phyloP scores from a whole-genome alignment of 257 asterid species.

The Scutellaria barbata region DNA sequence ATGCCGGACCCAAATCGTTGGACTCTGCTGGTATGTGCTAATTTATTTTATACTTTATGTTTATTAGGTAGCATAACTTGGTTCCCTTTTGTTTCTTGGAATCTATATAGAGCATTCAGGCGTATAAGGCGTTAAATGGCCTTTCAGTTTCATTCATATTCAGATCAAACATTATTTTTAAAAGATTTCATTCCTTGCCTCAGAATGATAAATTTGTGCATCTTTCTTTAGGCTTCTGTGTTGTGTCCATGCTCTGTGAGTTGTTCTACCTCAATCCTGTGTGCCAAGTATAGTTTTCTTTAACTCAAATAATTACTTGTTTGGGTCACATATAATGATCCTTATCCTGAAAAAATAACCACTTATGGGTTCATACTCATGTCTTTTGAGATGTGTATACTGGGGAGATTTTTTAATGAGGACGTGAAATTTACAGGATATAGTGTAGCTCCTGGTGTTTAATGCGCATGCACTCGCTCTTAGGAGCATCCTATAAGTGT shows the following conservation, averaged over 20 bases:
- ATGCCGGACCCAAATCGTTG: slow-evolving; percentile 96
- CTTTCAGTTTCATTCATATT: background rate
- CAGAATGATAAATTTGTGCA: background rate
- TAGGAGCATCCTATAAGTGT: slow-evolving; percentile 16
- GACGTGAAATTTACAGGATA: slow-evolving; percentile 14
- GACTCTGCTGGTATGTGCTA: slow-evolving; percentile 79
- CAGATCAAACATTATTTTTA: background rate
- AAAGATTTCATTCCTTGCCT: background rate
- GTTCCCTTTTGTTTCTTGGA: slow-evolving; percentile 13
- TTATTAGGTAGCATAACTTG: slow-evolving; percentile 16
- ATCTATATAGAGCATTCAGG: slow-evolving; percentile 1
- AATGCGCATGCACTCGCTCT: background rate
- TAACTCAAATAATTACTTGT: slow-evolving; percentile 10
- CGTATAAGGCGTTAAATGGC: background rate
- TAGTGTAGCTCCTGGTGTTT: slow-evolving; percentile 26
- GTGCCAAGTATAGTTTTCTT: background rate
- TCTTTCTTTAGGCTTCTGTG: slow-evolving; percentile 12
- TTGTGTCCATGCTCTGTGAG: slow-evolving; percentile 6
- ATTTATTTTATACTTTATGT: slow-evolving; percentile 30
- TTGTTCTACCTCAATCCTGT: background rate
- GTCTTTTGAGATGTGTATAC: slow-evolving; percentile 22
- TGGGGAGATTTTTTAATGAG: background rate
- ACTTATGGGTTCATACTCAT: background rate
- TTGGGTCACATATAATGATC: background rate
- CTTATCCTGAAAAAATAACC: slow-evolving; percentile 6